Base-by-base conservation (phyloP, 495 filamentous ascomycete genomes). In the Glonium stellatum region DNA sequence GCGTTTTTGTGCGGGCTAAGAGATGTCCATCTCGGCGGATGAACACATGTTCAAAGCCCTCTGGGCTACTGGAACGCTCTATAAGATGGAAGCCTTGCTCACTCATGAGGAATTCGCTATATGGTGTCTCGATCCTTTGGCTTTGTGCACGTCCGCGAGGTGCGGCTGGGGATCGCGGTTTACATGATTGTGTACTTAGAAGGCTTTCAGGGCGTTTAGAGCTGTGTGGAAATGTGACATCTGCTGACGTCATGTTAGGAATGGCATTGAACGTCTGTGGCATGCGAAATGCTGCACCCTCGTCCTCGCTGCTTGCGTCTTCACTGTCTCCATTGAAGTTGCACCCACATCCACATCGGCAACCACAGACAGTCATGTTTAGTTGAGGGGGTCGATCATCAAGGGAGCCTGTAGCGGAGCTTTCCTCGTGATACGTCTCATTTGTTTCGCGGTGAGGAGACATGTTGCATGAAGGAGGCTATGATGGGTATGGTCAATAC, bases 321-420 rank as follows among this genome's bases (percentile, higher is more conserved):
- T 39, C 52, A 11, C 58, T 25, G 0, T 18, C 5, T 8, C n/a
- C 21, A 19, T 25, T 50, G 21, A 22, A 4, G 23, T 39, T 25
- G 35, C 57, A 39, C 22, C 64, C 60, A 35, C 60, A 60, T 49
- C 60, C 37, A 36, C 60, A 65, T 21, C 46, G 52, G 31, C 58
- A 66, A 27, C 63, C 55, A 50, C 53, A 63, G 23, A 63, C 54
- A 5, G 51, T 57, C 37, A 44, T 23, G 31, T 67, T 67, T 22
- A 67, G 35, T 37, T 67, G 64, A 36, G 64, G 64, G 31, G 59
- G 60, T 25, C 64, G 49, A 42, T 58, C 50, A 3, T 51, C 39
- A 11, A 44, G 39, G 18, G 39, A 18, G 39, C 12, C 39, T 15
- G 13, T 11, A 13, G 4, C 48, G 48, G 48, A 22, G 25, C 21